Percentiles rank a stretch among this genome's conserved stretches.
phyloP scores from a whole-genome alignment of 2,329 filamentous ascomycete genomes.

The Coleophoma crateriformis region DNA sequence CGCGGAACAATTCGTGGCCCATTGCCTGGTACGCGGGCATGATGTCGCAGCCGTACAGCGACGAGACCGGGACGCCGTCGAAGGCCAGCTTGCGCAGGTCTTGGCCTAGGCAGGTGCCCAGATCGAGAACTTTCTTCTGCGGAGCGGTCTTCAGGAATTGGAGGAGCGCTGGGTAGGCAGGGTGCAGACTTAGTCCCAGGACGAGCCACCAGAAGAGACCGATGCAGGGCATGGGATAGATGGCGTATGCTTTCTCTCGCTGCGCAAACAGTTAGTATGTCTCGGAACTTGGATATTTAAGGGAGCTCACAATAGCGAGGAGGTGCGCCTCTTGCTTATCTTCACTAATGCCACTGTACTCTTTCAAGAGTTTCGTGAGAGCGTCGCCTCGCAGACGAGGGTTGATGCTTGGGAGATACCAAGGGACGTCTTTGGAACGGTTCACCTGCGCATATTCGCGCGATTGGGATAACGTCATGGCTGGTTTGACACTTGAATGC shows the following conservation, averaged over 20 bases:
- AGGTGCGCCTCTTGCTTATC: neutral
- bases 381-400: neutral
- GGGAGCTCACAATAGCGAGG: neutral
- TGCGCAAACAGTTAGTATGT: neutral
- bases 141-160: neutral
- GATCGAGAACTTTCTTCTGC: neutral
- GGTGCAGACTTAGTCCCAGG: neutral
- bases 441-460: neutral
- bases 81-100: slow-evolving; percentile 28
- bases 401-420: neutral
- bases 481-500: no score
- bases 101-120: slow-evolving; percentile 29
- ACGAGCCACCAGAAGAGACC: neutral
- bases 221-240: neutral
- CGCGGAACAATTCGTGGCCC: slow-evolving; percentile 28
- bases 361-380: neutral
- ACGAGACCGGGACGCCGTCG: slow-evolving; percentile 25
- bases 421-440: neutral
- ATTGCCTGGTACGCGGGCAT: slow-evolving; percentile 25
- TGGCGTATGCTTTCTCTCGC: neutral
- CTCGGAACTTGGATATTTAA: no score
- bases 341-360: neutral
- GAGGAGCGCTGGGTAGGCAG: neutral
- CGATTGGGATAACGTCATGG: no score
- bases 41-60: slow-evolving; percentile 24